Evolutionary conservation across 2,329 filamentous ascomycete genomes (phyloP), one percentile per base, ranked within the genome.

Genomic region (Purpureocillium lavendulum): DNA sequence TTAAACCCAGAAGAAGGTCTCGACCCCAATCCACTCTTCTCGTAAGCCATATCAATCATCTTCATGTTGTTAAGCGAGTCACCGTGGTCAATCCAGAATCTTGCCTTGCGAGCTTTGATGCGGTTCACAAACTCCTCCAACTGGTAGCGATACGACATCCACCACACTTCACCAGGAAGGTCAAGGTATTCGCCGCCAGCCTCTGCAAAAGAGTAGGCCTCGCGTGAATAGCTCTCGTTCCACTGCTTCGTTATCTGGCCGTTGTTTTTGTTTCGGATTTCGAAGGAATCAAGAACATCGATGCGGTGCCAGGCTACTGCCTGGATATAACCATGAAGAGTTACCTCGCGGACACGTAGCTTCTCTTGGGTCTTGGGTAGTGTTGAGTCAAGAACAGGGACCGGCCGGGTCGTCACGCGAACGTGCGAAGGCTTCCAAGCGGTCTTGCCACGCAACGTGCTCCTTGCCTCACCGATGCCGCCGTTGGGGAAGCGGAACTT

Each of bases 101-200:
- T 57, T 4, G 59, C 58, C 39, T 60, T 42, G 1, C 60, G 52
- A 1, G 63, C 64, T 34, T 59, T 61, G 35, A 73, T 46, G 26
- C 51, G 54, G 50, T 71, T 64, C 11, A 72, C 66, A 47, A 74
- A 74, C 42, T 64, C 57, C 50, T 73, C 67, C 24, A 74, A 56
- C 56, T 67, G 61, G 47, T 70, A 56, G 7, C 65, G 58, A 48
- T 69, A 71, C 12, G 63, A 61, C 24, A 57, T 54, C 68, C 67
- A 71, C 40, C 53, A 63, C 2, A 49, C 47, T 49, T 64, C 56
- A 9, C 59, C 54, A 3, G 54, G 50, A 31, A 51, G 45, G 16
- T 52, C 45, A 6, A 52, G 21, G 10, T 26, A 26, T 26, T 26
- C 21, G 10, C 21, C 35, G 5, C 58, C 58, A 7, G 53, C 56